Evolutionary conservation across 1,284 basidiomycete species (phyloP).

Genomic region (Cryptococcus maquisensis): DNA sequence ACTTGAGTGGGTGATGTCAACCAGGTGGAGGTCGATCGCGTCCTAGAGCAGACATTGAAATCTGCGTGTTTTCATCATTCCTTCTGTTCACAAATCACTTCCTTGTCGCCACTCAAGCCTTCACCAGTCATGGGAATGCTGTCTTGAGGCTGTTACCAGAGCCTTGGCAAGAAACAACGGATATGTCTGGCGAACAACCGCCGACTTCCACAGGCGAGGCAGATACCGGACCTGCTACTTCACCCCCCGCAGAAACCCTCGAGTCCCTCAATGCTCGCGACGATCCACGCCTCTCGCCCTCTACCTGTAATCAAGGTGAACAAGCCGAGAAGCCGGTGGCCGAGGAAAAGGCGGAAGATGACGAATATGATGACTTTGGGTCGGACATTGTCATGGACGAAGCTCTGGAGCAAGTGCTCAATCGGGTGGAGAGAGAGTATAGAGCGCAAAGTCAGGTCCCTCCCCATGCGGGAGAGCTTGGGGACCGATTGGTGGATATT

Average conservation of each 20-base stretch:
- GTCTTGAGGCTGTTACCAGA: not conserved
- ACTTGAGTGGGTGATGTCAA: not conserved
- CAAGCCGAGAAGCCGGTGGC: not conserved
- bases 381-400: constrained; percentile 27
- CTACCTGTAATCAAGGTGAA: no score
- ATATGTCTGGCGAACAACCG: not conserved
- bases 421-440: constrained; percentile 15
- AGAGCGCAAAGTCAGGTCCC: not conserved
- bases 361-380: constrained; percentile 21
- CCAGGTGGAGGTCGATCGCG: not conserved
- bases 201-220: not conserved
- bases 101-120: not conserved
- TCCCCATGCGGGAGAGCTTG: not conserved
- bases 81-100: not conserved
- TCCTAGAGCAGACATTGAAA: not conserved
- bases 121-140: not conserved
- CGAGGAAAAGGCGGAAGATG: not conserved
- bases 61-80: not conserved
- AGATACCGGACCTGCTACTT: not conserved
- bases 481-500: constrained; percentile 13
- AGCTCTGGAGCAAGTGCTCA: constrained; percentile 25
- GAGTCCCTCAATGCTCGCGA: no score
- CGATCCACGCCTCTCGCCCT: no score
- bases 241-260: no score
- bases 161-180: not conserved